These are phyloP conservation scores for Fraxinus sp. DNA, from an alignment of 305 asterid species.

Conservation along the genomic window DNA sequence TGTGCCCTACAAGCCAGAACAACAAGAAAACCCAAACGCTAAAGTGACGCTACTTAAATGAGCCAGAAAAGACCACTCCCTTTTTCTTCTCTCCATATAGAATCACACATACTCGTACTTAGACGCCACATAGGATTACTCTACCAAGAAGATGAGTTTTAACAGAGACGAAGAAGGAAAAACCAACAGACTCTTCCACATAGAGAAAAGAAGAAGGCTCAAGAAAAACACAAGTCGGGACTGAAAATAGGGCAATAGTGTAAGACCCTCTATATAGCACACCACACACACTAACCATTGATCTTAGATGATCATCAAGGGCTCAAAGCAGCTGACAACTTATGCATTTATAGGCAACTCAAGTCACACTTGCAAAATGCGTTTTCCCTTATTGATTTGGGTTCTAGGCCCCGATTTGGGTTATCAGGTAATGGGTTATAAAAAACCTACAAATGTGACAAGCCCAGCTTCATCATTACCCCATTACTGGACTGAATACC, in stretches of 20 bases:
- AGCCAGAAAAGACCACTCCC: background rate
- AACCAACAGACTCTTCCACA: background rate
- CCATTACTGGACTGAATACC: background rate
- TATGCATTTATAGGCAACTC: background rate
- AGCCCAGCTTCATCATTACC: background rate
- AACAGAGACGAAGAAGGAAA: background rate
- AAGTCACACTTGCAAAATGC: background rate
- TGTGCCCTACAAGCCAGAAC: background rate
- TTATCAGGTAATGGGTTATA: background rate
- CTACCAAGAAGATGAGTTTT: background rate
- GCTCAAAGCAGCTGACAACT: background rate
- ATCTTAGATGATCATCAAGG: background rate
- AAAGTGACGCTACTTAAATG: background rate
- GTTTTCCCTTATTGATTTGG: background rate
- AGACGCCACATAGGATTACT: background rate
- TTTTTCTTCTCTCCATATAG: background rate
- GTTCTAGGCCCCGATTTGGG: background rate
- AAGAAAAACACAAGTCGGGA: conserved; percentile 23
- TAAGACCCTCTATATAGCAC: background rate
- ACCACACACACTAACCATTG: background rate
- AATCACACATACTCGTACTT: background rate
- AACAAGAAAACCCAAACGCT: background rate
- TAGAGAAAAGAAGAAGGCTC: conserved; percentile 6
- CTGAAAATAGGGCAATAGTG: background rate
- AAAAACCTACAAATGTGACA: background rate